Conservation (phyloP, 2,329 filamentous ascomycete species). For the Clonostachys rhizophaga region DNA sequence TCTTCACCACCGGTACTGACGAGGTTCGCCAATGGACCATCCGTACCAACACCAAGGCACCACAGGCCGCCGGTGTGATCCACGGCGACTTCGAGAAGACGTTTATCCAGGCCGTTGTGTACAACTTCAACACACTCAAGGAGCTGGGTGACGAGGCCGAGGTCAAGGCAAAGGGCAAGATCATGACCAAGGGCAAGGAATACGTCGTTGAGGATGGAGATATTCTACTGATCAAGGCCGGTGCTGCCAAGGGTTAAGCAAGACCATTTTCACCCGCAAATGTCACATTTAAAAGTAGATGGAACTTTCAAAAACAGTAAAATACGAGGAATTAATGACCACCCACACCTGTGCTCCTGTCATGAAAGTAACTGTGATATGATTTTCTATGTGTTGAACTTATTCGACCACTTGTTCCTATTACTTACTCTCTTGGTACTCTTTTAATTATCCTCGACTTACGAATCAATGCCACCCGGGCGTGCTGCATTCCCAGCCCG, state of each 20-base stretch:
- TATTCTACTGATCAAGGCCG: slow-evolving; percentile 83
- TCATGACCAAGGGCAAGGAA: slow-evolving; percentile 98
- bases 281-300: too few species aligned
- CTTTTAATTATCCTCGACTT: too few species aligned
- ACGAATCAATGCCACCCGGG: too few species aligned
- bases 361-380: too few species aligned
- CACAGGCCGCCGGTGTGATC: slow-evolving; percentile 94
- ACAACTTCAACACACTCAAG: slow-evolving; percentile 78
- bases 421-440: too few species aligned
- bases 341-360: too few species aligned
- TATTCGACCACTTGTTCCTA: too few species aligned
- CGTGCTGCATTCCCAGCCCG: too few species aligned
- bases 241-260: slow-evolving; percentile 66
- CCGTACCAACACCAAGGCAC: slow-evolving; percentile 93
- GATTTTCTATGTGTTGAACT: too few species aligned
- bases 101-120: slow-evolving; percentile 94
- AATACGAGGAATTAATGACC: too few species aligned
- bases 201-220: slow-evolving; percentile 85
- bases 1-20: slow-evolving; percentile 95
- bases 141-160: slow-evolving; percentile 85
- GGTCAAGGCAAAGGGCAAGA: slow-evolving; percentile 90
- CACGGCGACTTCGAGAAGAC: slow-evolving; percentile 99
- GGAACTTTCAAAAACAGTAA: too few species aligned
- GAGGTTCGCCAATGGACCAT: slow-evolving; percentile 99
- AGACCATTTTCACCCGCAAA: too few species aligned